Evolutionary conservation across 495 filamentous ascomycete genomes (phyloP).

Genomic region (Hypoxylon crocopeplum): DNA sequence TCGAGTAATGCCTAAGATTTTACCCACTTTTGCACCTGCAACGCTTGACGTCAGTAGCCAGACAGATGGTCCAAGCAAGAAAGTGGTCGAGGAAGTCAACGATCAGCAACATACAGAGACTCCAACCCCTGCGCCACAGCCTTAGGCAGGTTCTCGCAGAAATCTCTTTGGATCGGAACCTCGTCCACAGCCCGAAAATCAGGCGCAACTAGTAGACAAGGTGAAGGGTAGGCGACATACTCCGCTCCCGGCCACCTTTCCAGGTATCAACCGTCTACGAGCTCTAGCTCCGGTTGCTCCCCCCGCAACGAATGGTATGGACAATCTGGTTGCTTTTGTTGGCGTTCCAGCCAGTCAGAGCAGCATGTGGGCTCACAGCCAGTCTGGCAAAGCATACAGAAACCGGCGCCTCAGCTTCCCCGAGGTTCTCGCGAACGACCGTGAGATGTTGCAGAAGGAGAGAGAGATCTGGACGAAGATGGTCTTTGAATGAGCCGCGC

Average conservation of each 20-base stretch:
- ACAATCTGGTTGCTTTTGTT: constrained; percentile 9
- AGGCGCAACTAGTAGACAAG: no score
- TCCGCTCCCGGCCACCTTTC: no score
- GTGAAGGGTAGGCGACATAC: no score
- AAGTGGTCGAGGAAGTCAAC: neutral
- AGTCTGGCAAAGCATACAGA: neutral
- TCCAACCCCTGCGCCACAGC: constrained; percentile 25
- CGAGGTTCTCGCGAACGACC: neutral
- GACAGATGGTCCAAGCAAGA: neutral
- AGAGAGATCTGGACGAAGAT: constrained; percentile 21
- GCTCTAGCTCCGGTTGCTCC: no score
- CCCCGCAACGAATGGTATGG: neutral
- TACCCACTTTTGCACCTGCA: no score
- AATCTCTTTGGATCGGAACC: neutral
- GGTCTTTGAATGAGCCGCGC: no score
- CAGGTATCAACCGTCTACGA: no score
- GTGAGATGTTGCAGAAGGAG: constrained; percentile 6
- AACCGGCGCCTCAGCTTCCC: neutral
- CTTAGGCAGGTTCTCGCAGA: constrained; percentile 21
- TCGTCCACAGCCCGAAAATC: neutral
- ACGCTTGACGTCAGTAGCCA: neutral
- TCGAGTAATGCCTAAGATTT: no score
- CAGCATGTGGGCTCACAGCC: neutral
- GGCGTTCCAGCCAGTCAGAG: neutral
- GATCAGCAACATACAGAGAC: no score